phyloP scores from a whole-genome alignment of 192 early-diverging fungal genomes.

The Umbelopsis isabellina region DNA sequence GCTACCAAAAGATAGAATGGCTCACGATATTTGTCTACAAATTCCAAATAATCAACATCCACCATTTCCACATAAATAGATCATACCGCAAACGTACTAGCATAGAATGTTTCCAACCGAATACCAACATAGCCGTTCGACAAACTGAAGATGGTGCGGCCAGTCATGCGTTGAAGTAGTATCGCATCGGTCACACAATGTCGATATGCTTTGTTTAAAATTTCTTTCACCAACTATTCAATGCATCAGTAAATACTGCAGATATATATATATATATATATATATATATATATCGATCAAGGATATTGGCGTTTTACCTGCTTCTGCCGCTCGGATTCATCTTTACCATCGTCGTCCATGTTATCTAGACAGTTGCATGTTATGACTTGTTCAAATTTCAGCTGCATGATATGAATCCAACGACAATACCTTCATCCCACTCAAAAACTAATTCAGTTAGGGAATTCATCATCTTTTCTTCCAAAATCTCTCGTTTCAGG shows the following conservation, averaged over 20 bases:
- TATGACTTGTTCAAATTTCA: neutral
- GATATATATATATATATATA: too few species aligned
- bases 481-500: slow-evolving; percentile 1
- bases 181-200: slow-evolving; percentile 16
- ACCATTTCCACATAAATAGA: neutral
- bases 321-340: neutral
- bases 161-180: slow-evolving; percentile 19
- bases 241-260: too few species aligned
- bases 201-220: slow-evolving; percentile 11
- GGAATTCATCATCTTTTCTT: slow-evolving; percentile 19
- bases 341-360: slow-evolving; percentile 11
- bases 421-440: neutral
- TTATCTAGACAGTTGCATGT: neutral
- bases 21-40: slow-evolving; percentile 45
- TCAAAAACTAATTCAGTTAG: slow-evolving; percentile 1
- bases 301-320: neutral
- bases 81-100: slow-evolving; percentile 30
- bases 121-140: slow-evolving; percentile 42
- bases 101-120: slow-evolving; percentile 54
- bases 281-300: too few species aligned
- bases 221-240: neutral
- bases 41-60: neutral
- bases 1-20: slow-evolving; percentile 52
- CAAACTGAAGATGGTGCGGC: slow-evolving; percentile 38
- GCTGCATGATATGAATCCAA: too few species aligned